Percentiles rank a stretch among this genome's conserved stretches.
Conservation (phyloP, 1,284 basidiomycete species). For the Pseudozyma sp. region DNA sequence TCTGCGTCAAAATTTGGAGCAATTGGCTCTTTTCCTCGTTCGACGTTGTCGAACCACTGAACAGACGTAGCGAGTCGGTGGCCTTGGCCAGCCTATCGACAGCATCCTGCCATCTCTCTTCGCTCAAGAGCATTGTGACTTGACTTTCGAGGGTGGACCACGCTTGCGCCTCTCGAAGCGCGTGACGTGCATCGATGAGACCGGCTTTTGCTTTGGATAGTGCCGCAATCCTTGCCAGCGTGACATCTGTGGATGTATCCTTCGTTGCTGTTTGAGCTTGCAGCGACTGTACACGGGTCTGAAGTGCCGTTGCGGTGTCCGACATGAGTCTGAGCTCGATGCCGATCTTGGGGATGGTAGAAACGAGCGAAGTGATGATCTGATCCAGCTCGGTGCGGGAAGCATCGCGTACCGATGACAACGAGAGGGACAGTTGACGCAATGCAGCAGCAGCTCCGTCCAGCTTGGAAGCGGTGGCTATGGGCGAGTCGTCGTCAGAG, state of each 20-base stretch:
- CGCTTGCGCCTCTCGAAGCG: constrained; percentile 52
- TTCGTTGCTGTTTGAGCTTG: constrained; percentile 16
- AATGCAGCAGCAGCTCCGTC: constrained; percentile 19
- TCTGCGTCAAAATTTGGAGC: constrained; percentile 24
- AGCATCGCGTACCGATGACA: constrained; percentile 33
- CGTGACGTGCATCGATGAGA: constrained; percentile 43
- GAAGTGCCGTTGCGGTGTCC: constrained; percentile 32
- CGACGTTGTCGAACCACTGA: constrained; percentile 36
- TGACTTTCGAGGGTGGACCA: constrained; percentile 54
- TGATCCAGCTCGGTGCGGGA: constrained; percentile 35
- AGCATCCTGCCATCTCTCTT: constrained; percentile 39
- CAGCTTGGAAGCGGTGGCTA: constrained; percentile 11
- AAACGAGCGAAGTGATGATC: constrained; percentile 35
- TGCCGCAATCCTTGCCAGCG: constrained; percentile 30
- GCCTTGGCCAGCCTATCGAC: constrained; percentile 43
- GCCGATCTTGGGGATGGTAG: constrained; percentile 34
- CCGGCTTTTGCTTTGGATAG: constrained; percentile 32
- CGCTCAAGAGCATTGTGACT: constrained; percentile 27
- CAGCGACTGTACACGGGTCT: constrained; percentile 16
- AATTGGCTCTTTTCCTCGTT: constrained; percentile 34
- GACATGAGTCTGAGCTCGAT: constrained; percentile 43
- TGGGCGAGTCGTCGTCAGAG: not conserved
- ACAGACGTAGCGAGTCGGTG: constrained; percentile 33
- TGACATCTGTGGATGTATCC: constrained; percentile 16
- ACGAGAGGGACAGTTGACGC: constrained; percentile 29